Evolutionary conservation across 2,329 filamentous ascomycete species (phyloP), one percentile per base, ranked within the genome.

Genomic region (Phyllosticta citribraziliensis): DNA sequence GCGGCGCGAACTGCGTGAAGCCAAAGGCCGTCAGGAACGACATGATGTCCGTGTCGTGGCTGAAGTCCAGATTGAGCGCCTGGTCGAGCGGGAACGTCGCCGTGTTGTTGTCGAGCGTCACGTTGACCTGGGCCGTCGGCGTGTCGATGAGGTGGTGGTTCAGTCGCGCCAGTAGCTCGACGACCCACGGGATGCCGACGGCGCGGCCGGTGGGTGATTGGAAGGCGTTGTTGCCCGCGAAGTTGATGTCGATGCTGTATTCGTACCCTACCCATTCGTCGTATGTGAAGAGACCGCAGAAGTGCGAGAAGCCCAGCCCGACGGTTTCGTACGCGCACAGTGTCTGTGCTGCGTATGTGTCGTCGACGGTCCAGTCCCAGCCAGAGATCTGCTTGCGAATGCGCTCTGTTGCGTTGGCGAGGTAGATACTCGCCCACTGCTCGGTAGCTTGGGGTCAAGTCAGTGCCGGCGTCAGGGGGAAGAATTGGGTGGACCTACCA

Each of bases 311-410:
- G 22, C 88, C 88, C 63, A 88, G 85, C 1, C 86, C 84, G n/a
- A 89, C 82, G 0, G 87, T 90, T 72, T 92, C 88, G 68, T 91
- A 92, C 0, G 88, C 84, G 66, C 88, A 92, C 70, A 91, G 79
- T 2, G 79, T 85, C 71, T 91, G 88, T 0, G 88, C 89, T 59
- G 87, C 81, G 68, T 85, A 74, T 1, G 70, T 72, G 60, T 74
- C 72, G 12, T 63, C 64, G 2, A 73, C 50, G 2, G 70, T 72
- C 72, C 72, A 74, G 62, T 72, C 67, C 2, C 73, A 64, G 30
- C 71, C 71, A 3, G 66, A 64, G 0, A 85, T 77, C 72, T 85
- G 74, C 4, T 75, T 71, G 30, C 80, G 77, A 58, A 91, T 79
- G 2, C 87, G 81, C 19, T 77, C 71, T 10, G 84, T 85, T 1